Percentiles rank a stretch among this genome's conserved stretches.
phyloP scores from a whole-genome alignment of 768 basidiomycete species.

The Psilocybe sp. region DNA sequence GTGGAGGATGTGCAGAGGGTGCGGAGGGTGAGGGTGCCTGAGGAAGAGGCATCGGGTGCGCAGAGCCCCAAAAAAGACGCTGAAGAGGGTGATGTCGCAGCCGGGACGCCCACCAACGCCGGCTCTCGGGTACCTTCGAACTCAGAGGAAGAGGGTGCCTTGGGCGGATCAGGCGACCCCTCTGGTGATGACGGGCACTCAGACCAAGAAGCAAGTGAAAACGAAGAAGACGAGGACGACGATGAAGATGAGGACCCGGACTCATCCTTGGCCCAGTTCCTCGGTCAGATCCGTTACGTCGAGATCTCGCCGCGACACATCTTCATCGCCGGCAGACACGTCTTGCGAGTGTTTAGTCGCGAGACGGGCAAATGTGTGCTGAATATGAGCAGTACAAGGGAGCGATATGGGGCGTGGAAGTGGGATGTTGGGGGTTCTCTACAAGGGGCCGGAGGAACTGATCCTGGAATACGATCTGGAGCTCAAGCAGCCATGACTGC shows the following conservation, averaged over 20 bases:
- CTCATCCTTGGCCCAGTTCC: conserved; percentile 7
- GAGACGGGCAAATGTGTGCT: conserved; percentile 40
- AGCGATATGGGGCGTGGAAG: conserved; percentile 32
- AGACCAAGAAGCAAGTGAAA: neutral
- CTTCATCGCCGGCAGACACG: conserved; percentile 51
- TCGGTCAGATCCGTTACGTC: conserved; percentile 56
- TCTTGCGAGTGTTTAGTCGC: conserved; percentile 55
- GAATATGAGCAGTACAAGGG: conserved; percentile 34
- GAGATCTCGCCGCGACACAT: conserved; percentile 58
- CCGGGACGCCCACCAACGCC: too few species aligned
- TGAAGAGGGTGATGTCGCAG: neutral
- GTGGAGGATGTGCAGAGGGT: conserved; percentile 37
- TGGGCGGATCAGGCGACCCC: too few species aligned
- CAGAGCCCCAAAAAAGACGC: too few species aligned
- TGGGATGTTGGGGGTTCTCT: conserved; percentile 21
- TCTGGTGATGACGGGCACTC: neutral
- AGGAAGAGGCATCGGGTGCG: neutral
- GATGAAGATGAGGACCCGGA: neutral
- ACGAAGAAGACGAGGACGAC: conserved; percentile 8
- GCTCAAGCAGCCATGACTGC: neutral
- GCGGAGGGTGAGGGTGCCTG: neutral
- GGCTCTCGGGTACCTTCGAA: neutral
- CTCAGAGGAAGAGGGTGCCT: too few species aligned
- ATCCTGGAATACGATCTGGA: neutral
- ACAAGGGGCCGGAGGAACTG: neutral